Base-by-base conservation (phyloP, 2,329 filamentous ascomycete species). In the Emmonsia crescens region DNA sequence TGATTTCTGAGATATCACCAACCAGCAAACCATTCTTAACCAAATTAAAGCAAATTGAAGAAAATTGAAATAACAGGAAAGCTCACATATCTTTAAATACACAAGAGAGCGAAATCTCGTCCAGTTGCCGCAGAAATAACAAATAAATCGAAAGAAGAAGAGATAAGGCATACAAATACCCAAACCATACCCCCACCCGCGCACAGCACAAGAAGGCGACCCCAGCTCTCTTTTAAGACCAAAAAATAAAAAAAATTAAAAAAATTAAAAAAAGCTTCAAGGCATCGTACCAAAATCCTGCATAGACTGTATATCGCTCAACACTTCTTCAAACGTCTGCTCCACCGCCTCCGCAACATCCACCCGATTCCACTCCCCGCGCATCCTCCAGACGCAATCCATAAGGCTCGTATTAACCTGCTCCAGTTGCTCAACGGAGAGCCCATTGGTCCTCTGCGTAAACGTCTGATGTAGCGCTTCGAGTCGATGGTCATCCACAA, bases 401-500 rank as follows among this genome's bases (percentile, higher is more conserved):
- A 97, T 97, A 65, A 97, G 79, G 66, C 88, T 85, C 8, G 91
- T 87, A 73, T 92, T 92, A 72, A 96, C 87, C 75, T 97, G 93
- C 78, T 97, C 93, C 24, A 99, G 79, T 74, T 99, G 93, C 76
- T 99, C 94, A 59, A 99, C 89, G 0, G 87, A 89, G 73, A 89
- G 89, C 0, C 89, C 90, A 24, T 84, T 86, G 1, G 89, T 93
- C 52, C 81, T 79, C 33, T 82, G 76, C 0, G 87, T 85, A 40
- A 96, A 77, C 44, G 84, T 79, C 0, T 79, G 72, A 61, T 91
- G 80, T 61, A 95, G 81, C 6, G 77, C 72, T 1, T 78, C 73
- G 29, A 91, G 77, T 36, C 82, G 78, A 0, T 70, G 66, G 10
- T 80, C 73, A 62, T 85, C 81, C 16, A 84, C 21, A 62, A 67